phyloP scores from a whole-genome alignment of 768 basidiomycete genomes.

The Leccinum variicolor region DNA sequence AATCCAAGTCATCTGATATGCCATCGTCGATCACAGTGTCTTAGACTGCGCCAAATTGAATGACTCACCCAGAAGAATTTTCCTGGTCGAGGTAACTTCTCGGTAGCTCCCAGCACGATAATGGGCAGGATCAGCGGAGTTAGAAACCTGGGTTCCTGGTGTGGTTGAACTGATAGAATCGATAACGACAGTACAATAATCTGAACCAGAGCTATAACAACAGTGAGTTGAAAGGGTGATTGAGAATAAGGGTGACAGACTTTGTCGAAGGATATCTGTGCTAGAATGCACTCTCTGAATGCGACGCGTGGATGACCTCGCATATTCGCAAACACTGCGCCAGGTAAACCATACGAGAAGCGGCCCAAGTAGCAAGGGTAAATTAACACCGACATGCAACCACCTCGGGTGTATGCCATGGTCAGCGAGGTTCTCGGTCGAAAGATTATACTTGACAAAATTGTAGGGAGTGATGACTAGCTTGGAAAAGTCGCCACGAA shows the following conservation, averaged over 20 bases:
- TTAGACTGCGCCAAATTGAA: background rate
- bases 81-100: constrained; percentile 25
- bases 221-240: background rate
- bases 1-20: constrained; percentile 27
- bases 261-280: constrained; percentile 16
- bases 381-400: constrained; percentile 38
- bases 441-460: constrained; percentile 37
- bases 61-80: constrained; percentile 33
- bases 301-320: background rate
- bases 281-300: constrained; percentile 8
- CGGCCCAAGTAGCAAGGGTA: constrained; percentile 39
- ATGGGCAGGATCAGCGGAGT: constrained; percentile 33
- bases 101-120: constrained; percentile 28
- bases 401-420: constrained; percentile 41
- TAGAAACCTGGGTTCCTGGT: constrained; percentile 40
- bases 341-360: constrained; percentile 25
- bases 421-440: constrained; percentile 33
- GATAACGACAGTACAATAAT: constrained; percentile 28
- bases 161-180: constrained; percentile 34
- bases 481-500: constrained; percentile 19
- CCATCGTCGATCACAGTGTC: background rate
- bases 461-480: constrained; percentile 36
- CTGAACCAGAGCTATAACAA: constrained; percentile 27
- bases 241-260: constrained; percentile 1
- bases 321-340: constrained; percentile 5